Evolutionary conservation across 139 green algal species (phyloP), one percentile per base, ranked within the genome.

Genomic region (Chlorella sp.): DNA sequence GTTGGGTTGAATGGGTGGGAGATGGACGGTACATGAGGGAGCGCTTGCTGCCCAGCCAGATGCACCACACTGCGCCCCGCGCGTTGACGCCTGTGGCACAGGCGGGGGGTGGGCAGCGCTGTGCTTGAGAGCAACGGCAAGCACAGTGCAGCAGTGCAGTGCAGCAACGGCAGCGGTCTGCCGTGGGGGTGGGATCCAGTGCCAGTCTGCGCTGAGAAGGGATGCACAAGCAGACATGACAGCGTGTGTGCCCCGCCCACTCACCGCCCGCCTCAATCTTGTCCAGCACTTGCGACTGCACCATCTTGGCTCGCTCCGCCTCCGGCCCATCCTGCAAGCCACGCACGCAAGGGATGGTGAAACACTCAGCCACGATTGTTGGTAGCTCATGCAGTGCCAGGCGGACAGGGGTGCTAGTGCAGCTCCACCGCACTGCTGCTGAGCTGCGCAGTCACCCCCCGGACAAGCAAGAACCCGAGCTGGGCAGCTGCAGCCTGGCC

Each of bases 271-370:
- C 51, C n/a, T 81, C 75, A 14, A 81, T 32, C 17, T 48, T 17
- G n/a, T 81, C 75, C 46, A 81, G 24, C 51, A 81, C 75, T 34
- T 34, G 48, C 20, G 75, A 69, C 75, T 81, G 51, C 11, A 81
- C 34, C 64, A 41, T 6, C 64, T 70, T 70, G 32, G 32, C 64
- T 22, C 14, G 1, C 64, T 34, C 64, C 32, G 24, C 64, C 9
- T 70, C 34, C 46, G 46, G 46, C 46, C 46, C 46, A 17, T 41
- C 64, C 64, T 38, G n/a, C 64, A 70, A 24, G 11, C 34, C 13
- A 16, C 64, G 24, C 8, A n/a, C 26, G 56, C 56, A 65, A 24
- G 56, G 9, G 30, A 24, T 20, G 56, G 26, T 20, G 56, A 24
- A 65, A 24, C 22, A 65, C 22, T 65, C 3, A 65, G 56, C 3